Evolutionary conservation across 768 basidiomycete genomes (phyloP), one percentile per base, ranked within the genome.

Genomic region (Baorangia bicolor): DNA sequence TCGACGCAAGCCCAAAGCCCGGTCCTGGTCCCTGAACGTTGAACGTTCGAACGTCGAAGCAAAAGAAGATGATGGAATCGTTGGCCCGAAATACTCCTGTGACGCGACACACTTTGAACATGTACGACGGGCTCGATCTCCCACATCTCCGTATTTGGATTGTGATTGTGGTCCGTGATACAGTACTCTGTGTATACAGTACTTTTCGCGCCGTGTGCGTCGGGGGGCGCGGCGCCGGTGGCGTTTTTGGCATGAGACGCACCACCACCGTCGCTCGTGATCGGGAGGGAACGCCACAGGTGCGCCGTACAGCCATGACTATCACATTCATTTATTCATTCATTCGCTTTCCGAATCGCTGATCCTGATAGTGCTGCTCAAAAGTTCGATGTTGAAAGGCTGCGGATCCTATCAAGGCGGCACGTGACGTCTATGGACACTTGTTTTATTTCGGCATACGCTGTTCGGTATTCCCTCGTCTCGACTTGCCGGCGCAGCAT

Each of bases 211-310:
- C 48, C 48, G 48, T 21, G 35, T 39, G 14, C 35, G 27, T 45
- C 49, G 49, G 49, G 28, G 12, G 35, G 9, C 37, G 35, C n/a
- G 25, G 37, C 28, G 35, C 30, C 28, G 27, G 47, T 52, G 51
- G 47, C 48, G 51, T 34, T 50, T 45, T 21, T 51, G 51, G 51
- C 51, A 16, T 21, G 51, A 3, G 46, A 51, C n/a, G 33, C 9
- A 21, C 14, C 33, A 21, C 14, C 33, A 52, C n/a, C 31, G 33
- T 34, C 13, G 51, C 25, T 25, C 44, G 30, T 18, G 49, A 48
- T 45, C 43, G 43, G 43, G n/a, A 10, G 43, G 23, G 23, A 49
- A 5, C 48, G 25, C 48, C 46, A 47, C 33, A 31, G 10, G 30
- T 30, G 20, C n/a, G 39, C 20, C 39, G 39, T 23, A 40, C 30